Conservation (phyloP, 1,139 yeast genomes). For the Magnusiomyces paraingens region DNA sequence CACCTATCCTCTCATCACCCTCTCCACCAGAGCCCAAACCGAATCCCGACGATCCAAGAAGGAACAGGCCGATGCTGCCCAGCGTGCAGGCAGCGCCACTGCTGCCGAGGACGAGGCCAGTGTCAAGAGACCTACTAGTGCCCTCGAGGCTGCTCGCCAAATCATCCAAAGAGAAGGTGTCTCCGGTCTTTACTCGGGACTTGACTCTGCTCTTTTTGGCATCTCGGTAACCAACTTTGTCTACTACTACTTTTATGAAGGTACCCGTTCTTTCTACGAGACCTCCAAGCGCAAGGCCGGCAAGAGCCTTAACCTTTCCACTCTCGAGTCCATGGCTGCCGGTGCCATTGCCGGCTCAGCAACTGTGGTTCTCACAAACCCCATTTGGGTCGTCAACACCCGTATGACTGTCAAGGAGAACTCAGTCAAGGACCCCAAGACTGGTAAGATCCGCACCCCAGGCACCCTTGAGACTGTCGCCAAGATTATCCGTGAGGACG, state of each 20-base stretch:
- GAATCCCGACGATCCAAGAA: conserved; percentile 39
- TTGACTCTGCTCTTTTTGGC: conserved; percentile 83
- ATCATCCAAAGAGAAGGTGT: conserved; percentile 60
- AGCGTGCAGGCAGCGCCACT: conserved; percentile 13
- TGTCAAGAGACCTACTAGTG: conserved; percentile 19
- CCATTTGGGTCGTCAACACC: conserved; percentile 93
- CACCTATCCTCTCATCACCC: conserved; percentile 78
- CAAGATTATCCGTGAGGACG: conserved; percentile 65
- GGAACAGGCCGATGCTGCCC: conserved; percentile 22
- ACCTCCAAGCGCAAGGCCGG: conserved; percentile 28
- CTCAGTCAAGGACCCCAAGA: conserved; percentile 35
- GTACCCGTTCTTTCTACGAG: conserved; percentile 51
- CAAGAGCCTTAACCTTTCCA: conserved; percentile 32
- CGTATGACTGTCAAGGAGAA: conserved; percentile 58
- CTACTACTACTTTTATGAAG: conserved; percentile 86
- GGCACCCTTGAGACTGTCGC: conserved; percentile 47
- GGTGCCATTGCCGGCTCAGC: conserved; percentile 87
- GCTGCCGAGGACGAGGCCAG: conserved; percentile 23
- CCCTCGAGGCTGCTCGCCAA: conserved; percentile 38
- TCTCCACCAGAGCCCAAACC: conserved; percentile 81
- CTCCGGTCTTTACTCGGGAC: conserved; percentile 70
- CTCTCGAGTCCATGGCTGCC: conserved; percentile 66
- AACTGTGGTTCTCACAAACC: conserved; percentile 82
- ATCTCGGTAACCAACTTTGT: conserved; percentile 80
- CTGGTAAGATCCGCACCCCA: conserved; percentile 23